Evolutionary conservation across 2,329 filamentous ascomycete genomes (phyloP).

Genomic region (Raffaelea arxii): DNA sequence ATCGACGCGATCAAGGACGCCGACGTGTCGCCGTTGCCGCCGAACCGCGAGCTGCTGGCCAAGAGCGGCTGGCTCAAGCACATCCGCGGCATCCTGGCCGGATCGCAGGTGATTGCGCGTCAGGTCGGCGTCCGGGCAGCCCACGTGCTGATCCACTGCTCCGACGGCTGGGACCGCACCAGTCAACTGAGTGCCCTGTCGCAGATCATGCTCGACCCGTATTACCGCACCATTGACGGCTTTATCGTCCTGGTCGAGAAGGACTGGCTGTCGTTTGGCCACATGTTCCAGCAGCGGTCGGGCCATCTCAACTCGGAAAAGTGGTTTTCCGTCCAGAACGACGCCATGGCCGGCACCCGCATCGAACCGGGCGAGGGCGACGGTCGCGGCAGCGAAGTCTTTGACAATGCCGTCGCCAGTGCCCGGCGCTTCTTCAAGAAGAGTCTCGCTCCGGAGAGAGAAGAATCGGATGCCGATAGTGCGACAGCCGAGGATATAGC

Average conservation of each 20-base stretch:
- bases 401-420: slow-evolving; percentile 76
- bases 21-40: slow-evolving; percentile 73
- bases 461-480: slow-evolving; percentile 52
- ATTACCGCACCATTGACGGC: slow-evolving; percentile 86
- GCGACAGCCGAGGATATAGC: slow-evolving; percentile 37
- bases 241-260: slow-evolving; percentile 95
- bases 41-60: slow-evolving; percentile 68
- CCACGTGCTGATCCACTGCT: slow-evolving; percentile 94
- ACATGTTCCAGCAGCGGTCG: slow-evolving; percentile 92
- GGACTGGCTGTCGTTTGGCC: slow-evolving; percentile 94
- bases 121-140: slow-evolving; percentile 89
- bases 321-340: slow-evolving; percentile 85
- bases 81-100: slow-evolving; percentile 74
- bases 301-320: slow-evolving; percentile 84
- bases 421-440: slow-evolving; percentile 88
- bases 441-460: slow-evolving; percentile 51
- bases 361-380: slow-evolving; percentile 54
- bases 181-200: slow-evolving; percentile 87
- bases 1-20: slow-evolving; percentile 87
- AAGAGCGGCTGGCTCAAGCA: slow-evolving; percentile 90
- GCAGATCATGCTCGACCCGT: slow-evolving; percentile 90
- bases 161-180: slow-evolving; percentile 96
- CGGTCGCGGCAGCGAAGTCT: slow-evolving; percentile 58
- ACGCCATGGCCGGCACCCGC: slow-evolving; percentile 56
- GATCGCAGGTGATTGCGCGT: slow-evolving; percentile 72